These are phyloP conservation scores for Cryphonectria naterciae DNA, from an alignment of 2,329 filamentous ascomycete genomes.

Conservation along the genomic window DNA sequence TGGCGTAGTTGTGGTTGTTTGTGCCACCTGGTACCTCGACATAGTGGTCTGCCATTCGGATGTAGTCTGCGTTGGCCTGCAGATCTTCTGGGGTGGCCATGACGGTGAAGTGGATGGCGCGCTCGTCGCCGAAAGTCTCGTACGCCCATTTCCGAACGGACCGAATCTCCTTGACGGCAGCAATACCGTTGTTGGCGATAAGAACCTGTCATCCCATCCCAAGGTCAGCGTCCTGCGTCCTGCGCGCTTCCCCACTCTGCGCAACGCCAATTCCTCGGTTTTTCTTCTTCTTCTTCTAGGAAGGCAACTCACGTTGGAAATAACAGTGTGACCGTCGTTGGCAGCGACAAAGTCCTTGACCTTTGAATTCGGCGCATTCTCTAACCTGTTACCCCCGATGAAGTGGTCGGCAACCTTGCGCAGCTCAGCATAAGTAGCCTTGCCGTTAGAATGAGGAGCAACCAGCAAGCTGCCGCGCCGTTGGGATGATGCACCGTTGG, in stretches of 20 bases:
- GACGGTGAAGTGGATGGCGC: conserved; percentile 98
- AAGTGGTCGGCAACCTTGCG: conserved; percentile 89
- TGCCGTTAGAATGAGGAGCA: conserved; percentile 56
- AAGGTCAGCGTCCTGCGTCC: neutral
- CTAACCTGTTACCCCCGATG: conserved; percentile 90
- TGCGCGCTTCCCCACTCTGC: neutral
- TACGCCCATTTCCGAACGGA: conserved; percentile 99
- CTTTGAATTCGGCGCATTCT: conserved; percentile 78
- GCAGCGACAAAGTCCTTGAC: conserved; percentile 95
- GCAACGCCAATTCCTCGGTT: neutral
- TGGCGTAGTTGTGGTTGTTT: conserved; percentile 99
- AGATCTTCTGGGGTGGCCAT: conserved; percentile 99
- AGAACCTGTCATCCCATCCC: conserved; percentile 67
- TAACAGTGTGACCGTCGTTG: conserved; percentile 94
- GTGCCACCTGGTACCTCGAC: conserved; percentile 98
- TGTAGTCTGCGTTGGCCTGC: conserved; percentile 97
- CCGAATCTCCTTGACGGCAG: conserved; percentile 98
- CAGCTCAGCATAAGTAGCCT: conserved; percentile 75
- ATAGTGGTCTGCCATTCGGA: conserved; percentile 99
- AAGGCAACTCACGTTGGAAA: conserved; percentile 80
- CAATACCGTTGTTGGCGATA: conserved; percentile 99
- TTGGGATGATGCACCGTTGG: conserved; percentile 27
- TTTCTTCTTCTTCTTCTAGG: neutral
- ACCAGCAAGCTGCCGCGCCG: conserved; percentile 51
- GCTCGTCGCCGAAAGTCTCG: conserved; percentile 98